These are phyloP conservation scores for Globisporangium cystogenes DNA, from an alignment of 352 stramenopile genomes.

Conservation along the genomic window DNA sequence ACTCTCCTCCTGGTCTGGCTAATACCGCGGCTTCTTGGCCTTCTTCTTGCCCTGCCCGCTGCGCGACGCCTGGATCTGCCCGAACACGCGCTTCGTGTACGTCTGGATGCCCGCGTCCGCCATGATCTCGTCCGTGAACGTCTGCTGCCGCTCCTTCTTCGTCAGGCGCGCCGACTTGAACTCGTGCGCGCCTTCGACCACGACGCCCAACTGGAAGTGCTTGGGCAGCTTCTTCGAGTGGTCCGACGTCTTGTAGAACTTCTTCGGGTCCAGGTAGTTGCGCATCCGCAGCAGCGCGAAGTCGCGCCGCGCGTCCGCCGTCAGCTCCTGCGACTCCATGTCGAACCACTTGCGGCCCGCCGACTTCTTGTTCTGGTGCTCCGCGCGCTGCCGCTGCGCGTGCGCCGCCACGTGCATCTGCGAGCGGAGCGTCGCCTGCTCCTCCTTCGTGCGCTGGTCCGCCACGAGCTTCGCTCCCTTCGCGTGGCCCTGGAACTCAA, in stretches of 20 bases:
- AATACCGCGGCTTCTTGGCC: conserved; percentile 17
- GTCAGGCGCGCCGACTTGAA: conserved; percentile 87
- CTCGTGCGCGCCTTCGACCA: conserved; percentile 91
- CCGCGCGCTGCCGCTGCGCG: conserved; percentile 42
- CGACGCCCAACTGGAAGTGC: conserved; percentile 90
- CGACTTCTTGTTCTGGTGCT: conserved; percentile 43
- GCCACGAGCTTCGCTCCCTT: conserved; percentile 33
- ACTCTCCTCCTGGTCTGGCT: background rate
- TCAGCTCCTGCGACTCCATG: conserved; percentile 89
- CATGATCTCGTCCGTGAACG: conserved; percentile 95
- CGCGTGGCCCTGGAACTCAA: conserved; percentile 34
- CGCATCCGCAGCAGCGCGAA: conserved; percentile 92
- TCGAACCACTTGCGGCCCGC: conserved; percentile 89
- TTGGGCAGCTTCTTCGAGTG: conserved; percentile 77
- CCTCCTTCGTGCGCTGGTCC: conserved; percentile 38
- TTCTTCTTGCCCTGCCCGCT: conserved; percentile 56
- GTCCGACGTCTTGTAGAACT: conserved; percentile 95
- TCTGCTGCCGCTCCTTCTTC: conserved; percentile 90
- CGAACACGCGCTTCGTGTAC: conserved; percentile 86
- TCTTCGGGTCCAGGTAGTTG: conserved; percentile 95
- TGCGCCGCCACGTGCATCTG: conserved; percentile 34
- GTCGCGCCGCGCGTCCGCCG: conserved; percentile 82
- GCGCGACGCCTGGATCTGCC: conserved; percentile 58
- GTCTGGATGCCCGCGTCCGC: conserved; percentile 70
- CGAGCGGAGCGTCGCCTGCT: conserved; percentile 34